Percentiles rank a stretch among this genome's conserved stretches.
phyloP scores from a whole-genome alignment of 1,284 basidiomycete species.

The Ceratobasidium sp. region DNA sequence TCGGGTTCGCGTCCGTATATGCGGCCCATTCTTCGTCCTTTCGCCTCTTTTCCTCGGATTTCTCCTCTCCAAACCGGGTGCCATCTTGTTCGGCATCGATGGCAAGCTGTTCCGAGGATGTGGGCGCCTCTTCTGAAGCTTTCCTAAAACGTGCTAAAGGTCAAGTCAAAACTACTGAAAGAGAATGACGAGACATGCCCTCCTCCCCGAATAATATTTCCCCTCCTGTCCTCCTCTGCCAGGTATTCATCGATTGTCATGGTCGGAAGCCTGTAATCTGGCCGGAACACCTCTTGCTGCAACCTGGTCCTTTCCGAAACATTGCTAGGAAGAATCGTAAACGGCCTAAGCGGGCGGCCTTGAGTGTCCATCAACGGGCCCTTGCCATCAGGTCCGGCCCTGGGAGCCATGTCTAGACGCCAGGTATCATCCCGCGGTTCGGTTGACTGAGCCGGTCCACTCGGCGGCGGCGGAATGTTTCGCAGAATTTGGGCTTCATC shows the following conservation, averaged over 20 bases:
- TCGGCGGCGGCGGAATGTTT: conserved; percentile 55
- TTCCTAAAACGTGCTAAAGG: conserved; percentile 56
- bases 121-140: conserved; percentile 69
- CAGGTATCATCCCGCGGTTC: conserved; percentile 61
- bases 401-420: conserved; percentile 67
- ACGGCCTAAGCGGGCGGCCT: conserved; percentile 85
- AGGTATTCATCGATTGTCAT: conserved; percentile 98
- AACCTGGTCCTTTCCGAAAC: conserved; percentile 69
- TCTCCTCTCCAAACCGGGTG: conserved; percentile 69
- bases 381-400: conserved; percentile 55
- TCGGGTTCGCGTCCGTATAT: conserved; percentile 80
- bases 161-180: conserved; percentile 29
- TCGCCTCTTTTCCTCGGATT: conserved; percentile 74
- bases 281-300: conserved; percentile 82
- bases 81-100: conserved; percentile 87
- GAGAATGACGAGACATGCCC: conserved; percentile 62
- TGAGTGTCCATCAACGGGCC: conserved; percentile 74
- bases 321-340: conserved; percentile 84
- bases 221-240: conserved; percentile 80
- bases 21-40: conserved; percentile 89
- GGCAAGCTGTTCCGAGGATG: conserved; percentile 76
- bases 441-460: not conserved
- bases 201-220: conserved; percentile 86
- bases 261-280: conserved; percentile 87
- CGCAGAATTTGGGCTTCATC: conserved; percentile 78